Evolutionary conservation across 331 rosid genomes (phyloP), one percentile per base, ranked within the genome.

Genomic region (Quercus tomentella): DNA sequence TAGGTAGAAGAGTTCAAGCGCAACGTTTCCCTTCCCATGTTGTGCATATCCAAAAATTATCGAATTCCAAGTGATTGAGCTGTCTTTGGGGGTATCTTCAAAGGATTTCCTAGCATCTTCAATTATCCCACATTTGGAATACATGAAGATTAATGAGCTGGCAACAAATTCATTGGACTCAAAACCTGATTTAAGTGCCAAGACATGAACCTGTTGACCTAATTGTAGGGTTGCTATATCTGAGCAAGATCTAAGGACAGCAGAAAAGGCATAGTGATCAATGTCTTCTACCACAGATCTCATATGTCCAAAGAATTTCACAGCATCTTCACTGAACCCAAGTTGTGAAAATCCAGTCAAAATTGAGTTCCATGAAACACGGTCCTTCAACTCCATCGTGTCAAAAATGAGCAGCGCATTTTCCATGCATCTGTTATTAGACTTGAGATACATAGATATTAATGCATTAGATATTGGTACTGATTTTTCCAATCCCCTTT

Each of bases 71-170:
- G 49, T 41, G 49, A 41, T 41, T 41, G 49, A 41, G 1, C 49
- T 41, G 49, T 9, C 49, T 41, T 41, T 41, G 14, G 49, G 49
- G 49, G 49, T 41, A 14, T 41, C 49, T 41, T 41, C 49, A 41
- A 41, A 41, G 49, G 49, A 41, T 2, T 41, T 9, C 14, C 49
- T 41, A 41, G 49, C 49, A 41, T 41, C 49, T 41, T 41, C 49
- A 41, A 41, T 41, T 41, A 41, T 41, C 49, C 49, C 49, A 41
- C 97, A 94, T 84, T 91, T 92, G 58, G 98, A 88, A 82, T 94
- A 92, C 97, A 94, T 87, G 91, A 88, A 87, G 72, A 92, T 89
- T 82, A 94, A 85, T 17, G 98, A 86, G 41, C 97, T 92, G 18
- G 88, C 85, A 17, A 94, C 97, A 63, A 85, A 91, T 21, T 85